These are phyloP conservation scores for Zoysia matrella DNA, from an alignment of 202 grass and related monocot genomes.

Conservation along the genomic window DNA sequence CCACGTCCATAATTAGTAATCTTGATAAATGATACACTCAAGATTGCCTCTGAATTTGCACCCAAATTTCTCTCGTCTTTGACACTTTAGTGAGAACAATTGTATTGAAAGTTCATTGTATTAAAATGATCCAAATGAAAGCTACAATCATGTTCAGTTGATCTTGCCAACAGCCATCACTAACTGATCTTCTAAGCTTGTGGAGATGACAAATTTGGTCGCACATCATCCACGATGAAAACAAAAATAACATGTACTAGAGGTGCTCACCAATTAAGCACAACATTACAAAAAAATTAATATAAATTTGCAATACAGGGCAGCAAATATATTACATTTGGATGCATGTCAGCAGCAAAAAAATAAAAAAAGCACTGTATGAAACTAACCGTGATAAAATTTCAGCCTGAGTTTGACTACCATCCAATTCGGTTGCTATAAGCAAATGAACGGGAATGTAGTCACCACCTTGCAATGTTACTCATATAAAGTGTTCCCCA, in stretches of 20 bases:
- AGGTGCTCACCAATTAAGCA: neutral
- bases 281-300: neutral
- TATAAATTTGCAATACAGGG: neutral
- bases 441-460: neutral
- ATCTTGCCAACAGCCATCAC: neutral
- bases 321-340: neutral
- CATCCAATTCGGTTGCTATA: neutral
- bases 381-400: neutral
- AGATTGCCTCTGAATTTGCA: neutral
- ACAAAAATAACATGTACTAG: neutral
- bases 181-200: neutral
- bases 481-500: neutral
- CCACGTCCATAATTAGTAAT: neutral
- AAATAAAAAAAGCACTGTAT: neutral
- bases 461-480: constrained; percentile 12
- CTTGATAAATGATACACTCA: neutral
- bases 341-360: neutral
- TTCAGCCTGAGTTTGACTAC: constrained; percentile 8
- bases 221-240: neutral
- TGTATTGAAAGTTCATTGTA: neutral
- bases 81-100: neutral
- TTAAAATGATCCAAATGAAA: neutral
- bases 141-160: neutral
- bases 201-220: neutral
- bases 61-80: neutral